phyloP scores from a whole-genome alignment of 805 yeast species.

The Priceomyces haplophilus region DNA sequence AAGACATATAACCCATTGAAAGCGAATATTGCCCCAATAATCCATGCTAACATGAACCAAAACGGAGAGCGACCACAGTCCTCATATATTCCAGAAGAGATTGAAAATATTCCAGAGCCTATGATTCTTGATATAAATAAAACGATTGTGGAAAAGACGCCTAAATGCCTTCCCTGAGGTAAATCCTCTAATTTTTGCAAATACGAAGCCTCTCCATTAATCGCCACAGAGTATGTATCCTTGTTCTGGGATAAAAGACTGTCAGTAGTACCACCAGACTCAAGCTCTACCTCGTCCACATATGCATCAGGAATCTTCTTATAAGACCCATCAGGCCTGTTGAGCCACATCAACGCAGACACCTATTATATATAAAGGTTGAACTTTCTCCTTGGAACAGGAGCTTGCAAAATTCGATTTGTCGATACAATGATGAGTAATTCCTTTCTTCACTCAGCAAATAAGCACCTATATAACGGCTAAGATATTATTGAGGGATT shows the following conservation, averaged over 20 bases:
- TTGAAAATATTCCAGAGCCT: constrained; percentile 78
- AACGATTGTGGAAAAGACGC: constrained; percentile 62
- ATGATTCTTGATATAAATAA: constrained; percentile 65
- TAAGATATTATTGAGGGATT: too few species aligned
- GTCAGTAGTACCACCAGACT: not conserved
- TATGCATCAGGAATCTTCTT: not conserved
- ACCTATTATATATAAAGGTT: too few species aligned
- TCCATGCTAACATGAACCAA: constrained; percentile 62
- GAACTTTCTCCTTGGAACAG: too few species aligned
- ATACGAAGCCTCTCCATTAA: constrained; percentile 15
- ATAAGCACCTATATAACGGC: too few species aligned
- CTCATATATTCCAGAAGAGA: constrained; percentile 61
- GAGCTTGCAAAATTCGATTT: too few species aligned
- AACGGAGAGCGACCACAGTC: constrained; percentile 68
- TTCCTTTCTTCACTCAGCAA: too few species aligned
- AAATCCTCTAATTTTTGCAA: constrained; percentile 44
- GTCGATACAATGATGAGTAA: too few species aligned
- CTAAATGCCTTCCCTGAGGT: constrained; percentile 76
- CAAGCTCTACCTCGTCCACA: not conserved
- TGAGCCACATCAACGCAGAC: not conserved
- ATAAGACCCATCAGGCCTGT: not conserved
- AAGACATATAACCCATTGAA: constrained; percentile 66
- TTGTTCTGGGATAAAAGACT: not conserved
- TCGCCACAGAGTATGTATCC: constrained; percentile 4
- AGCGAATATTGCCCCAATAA: constrained; percentile 56